Percentiles rank a stretch among this genome's conserved stretches.
phyloP scores from a whole-genome alignment of 1,139 yeast genomes.

The Suhomyces chickasaworum region DNA sequence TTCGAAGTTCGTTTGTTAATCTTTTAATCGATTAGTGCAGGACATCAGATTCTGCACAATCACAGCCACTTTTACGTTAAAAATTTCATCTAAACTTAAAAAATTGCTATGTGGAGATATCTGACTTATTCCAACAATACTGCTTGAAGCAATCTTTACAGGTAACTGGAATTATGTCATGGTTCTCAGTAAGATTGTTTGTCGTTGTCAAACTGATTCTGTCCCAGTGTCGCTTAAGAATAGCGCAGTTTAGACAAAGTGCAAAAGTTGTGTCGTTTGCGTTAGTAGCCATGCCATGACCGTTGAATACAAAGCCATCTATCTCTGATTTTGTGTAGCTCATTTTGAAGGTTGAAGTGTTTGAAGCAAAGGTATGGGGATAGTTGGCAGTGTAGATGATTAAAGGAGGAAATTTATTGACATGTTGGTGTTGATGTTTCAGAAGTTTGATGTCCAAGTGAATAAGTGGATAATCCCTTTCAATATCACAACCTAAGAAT shows the following conservation, averaged over 20 bases:
- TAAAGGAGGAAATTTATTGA: constrained; percentile 54
- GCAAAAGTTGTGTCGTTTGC: constrained; percentile 45
- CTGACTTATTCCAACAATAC: constrained; percentile 31
- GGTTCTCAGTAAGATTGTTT: not conserved
- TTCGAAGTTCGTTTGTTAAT: not conserved
- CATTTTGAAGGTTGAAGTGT: constrained; percentile 62
- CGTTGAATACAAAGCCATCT: constrained; percentile 50
- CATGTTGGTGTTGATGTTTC: not conserved
- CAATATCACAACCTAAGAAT: constrained; percentile 59
- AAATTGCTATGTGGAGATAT: too few relatives aligned
- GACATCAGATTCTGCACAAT: not conserved
- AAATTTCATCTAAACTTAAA: not conserved
- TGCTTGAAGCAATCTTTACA: constrained; percentile 25
- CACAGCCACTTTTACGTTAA: not conserved
- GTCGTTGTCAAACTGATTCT: constrained; percentile 18
- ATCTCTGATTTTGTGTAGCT: constrained; percentile 49
- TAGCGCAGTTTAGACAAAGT: constrained; percentile 60
- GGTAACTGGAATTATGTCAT: constrained; percentile 18
- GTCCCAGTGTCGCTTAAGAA: constrained; percentile 58
- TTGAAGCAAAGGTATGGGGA: constrained; percentile 44
- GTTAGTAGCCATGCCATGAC: constrained; percentile 52
- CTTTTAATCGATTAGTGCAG: constrained; percentile 2
- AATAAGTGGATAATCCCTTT: constrained; percentile 28
- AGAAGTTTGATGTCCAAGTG: not conserved
- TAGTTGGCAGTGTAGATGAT: constrained; percentile 55